Evolutionary conservation across 208 protist species (phyloP).

Genomic region (Leishmania lainsoni): DNA sequence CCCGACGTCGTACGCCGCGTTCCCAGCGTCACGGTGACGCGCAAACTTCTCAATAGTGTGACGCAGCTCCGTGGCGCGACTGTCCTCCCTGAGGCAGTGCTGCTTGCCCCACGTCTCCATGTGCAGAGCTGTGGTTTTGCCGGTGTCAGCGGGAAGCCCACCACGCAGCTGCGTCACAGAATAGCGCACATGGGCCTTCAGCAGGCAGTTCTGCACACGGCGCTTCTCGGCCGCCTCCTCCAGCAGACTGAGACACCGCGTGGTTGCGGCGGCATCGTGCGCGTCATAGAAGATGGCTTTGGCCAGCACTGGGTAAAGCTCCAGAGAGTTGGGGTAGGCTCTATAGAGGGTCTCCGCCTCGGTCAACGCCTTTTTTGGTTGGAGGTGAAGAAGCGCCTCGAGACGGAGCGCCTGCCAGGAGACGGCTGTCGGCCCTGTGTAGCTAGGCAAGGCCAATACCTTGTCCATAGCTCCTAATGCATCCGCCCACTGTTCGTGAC

Average conservation of each 20-base stretch:
- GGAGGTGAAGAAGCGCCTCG: slow-evolving; percentile 57
- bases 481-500: slow-evolving; percentile 40
- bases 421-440: slow-evolving; percentile 38
- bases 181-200: slow-evolving; percentile 35
- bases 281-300: slow-evolving; percentile 80
- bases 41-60: slow-evolving; percentile 60
- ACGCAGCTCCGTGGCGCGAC: slow-evolving; percentile 52
- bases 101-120: slow-evolving; percentile 33
- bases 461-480: slow-evolving; percentile 42
- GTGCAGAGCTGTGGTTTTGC: slow-evolving; percentile 18
- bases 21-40: slow-evolving; percentile 68
- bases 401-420: slow-evolving; percentile 56
- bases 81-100: slow-evolving; percentile 44
- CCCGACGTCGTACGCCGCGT: slow-evolving; percentile 55
- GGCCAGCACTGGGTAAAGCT: slow-evolving; percentile 61
- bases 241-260: slow-evolving; percentile 45
- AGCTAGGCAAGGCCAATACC: slow-evolving; percentile 26
- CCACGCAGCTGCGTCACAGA: slow-evolving; percentile 28
- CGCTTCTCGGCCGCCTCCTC: slow-evolving; percentile 34
- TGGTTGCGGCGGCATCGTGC: slow-evolving; percentile 62
- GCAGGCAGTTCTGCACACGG: slow-evolving; percentile 28
- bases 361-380: slow-evolving; percentile 43
- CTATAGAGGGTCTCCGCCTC: slow-evolving; percentile 44
- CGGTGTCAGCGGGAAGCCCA: background rate
- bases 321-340: slow-evolving; percentile 37